Base-by-base conservation (phyloP, 1,139 yeast genomes). In the Suhomyces guaymorum region DNA sequence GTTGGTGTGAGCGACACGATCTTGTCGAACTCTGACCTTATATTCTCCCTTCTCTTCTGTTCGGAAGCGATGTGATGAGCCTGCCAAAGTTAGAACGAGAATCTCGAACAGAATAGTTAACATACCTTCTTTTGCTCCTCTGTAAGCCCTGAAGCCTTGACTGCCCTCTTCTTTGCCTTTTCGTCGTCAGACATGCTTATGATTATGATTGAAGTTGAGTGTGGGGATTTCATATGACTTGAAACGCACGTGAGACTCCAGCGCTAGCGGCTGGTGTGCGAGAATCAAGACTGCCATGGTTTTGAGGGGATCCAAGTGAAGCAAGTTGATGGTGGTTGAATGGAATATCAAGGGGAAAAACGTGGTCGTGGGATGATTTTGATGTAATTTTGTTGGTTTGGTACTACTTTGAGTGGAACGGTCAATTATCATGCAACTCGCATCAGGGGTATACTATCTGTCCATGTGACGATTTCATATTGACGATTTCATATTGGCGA, bases 41-140 rank as follows among this genome's bases (percentile, higher is more conserved):
- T 70, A 42, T 70, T 69, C 39, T 68, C 74, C 44, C 76, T 55
- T 49, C 76, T 52, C 43, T 68, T 70, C 44, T 70, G 75, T 43
- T 70, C 76, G 1, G 75, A 69, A n/a, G 75, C 75, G 12, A 70
- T 70, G 42, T 70, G 76, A 41, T 70, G 76, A 2, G 75, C 75
- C 71, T 68, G 27, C 9, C n/a, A 19, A n/a, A 14, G 38, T 32
- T 26, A 36, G 39, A 28, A 18, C 10, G 9, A 11, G 2, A 5
- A 13, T 10, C 14, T 3, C 11, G 18, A 15, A 7, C 12, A 11
- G 12, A 13, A 2, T 25, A 4, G 15, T 7, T 12, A 4, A 57
- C 73, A 28, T 57, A 64, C 73, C 43, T 67, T 70, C 44, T 70
- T 70, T 48, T 70, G 73, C 28, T 70, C 75, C 27, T 69, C 75